Percentiles rank a stretch among this genome's conserved stretches.
Evolutionary conservation across 2,329 filamentous ascomycete genomes (phyloP).

Genomic region (Sporothrix pallida): DNA sequence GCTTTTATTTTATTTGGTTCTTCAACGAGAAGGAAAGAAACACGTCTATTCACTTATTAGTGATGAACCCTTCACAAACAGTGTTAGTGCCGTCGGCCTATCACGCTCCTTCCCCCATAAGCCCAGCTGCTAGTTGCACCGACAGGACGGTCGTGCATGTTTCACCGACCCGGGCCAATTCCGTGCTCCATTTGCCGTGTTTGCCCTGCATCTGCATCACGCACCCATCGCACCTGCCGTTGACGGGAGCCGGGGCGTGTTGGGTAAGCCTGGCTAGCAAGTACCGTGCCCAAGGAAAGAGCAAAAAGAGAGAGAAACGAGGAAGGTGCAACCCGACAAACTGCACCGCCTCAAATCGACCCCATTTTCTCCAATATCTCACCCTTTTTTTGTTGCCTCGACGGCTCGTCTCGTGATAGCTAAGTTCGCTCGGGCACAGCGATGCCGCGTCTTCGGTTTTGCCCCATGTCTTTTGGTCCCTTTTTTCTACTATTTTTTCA

Average conservation of each 20-base stretch:
- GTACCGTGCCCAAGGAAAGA: neutral
- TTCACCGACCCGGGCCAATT: constrained; percentile 35
- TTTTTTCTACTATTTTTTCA: neutral
- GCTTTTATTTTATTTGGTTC: neutral
- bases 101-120: neutral
- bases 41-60: neutral
- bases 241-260: constrained; percentile 7
- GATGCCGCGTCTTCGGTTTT: neutral
- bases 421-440: neutral
- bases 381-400: neutral
- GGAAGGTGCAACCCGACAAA: neutral
- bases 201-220: too few relatives aligned
- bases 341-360: constrained; percentile 11
- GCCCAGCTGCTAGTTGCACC: neutral
- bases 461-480: too few relatives aligned
- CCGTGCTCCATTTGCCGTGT: constrained; percentile 27
- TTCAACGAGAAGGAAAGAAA: neutral
- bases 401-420: constrained; percentile 3
- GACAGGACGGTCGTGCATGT: constrained; percentile 18
- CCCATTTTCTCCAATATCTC: neutral
- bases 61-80: neutral
- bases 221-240: neutral
- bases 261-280: neutral
- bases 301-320: neutral
- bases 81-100: neutral